phyloP scores from a whole-genome alignment of 2,329 filamentous ascomycete genomes.

The Talaromyces sp. region DNA sequence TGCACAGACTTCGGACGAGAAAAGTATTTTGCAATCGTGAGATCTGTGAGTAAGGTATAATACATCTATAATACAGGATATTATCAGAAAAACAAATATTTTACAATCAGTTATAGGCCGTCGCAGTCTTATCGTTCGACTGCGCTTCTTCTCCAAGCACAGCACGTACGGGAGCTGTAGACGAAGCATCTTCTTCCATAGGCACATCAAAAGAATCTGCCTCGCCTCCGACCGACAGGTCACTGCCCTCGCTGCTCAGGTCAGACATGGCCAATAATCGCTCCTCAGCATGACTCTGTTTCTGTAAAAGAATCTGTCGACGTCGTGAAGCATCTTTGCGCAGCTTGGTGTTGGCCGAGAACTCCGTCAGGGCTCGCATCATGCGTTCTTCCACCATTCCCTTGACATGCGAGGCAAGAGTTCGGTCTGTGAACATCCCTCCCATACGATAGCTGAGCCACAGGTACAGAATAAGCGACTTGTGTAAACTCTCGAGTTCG shows the following conservation, averaged over 20 bases:
- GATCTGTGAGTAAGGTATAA: background rate
- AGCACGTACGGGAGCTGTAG: background rate
- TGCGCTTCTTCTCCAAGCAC: background rate
- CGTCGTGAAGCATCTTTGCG: slow-evolving; percentile 35
- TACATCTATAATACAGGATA: slow-evolving; percentile 1
- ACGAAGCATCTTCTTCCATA: background rate
- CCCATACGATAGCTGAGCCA: slow-evolving; percentile 90
- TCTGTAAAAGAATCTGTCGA: slow-evolving; percentile 34
- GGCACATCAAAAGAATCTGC: slow-evolving; percentile 4
- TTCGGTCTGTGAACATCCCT: slow-evolving; percentile 70
- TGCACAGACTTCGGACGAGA: background rate
- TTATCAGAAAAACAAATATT: background rate
- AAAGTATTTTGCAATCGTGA: no score
- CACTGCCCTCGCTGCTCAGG: background rate
- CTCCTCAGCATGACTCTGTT: slow-evolving; percentile 29
- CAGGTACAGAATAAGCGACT: slow-evolving; percentile 75
- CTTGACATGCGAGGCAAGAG: slow-evolving; percentile 74
- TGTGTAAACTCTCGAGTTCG: slow-evolving; percentile 72
- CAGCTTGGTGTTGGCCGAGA: slow-evolving; percentile 46
- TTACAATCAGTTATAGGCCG: background rate
- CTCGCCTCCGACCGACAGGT: background rate
- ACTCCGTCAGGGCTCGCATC: slow-evolving; percentile 54
- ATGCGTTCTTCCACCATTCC: slow-evolving; percentile 71
- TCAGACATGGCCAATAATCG: slow-evolving; percentile 23
- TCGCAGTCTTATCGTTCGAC: background rate